phyloP scores from a whole-genome alignment of 2,329 filamentous ascomycete species.

The Chrysoporthe puriensis region DNA sequence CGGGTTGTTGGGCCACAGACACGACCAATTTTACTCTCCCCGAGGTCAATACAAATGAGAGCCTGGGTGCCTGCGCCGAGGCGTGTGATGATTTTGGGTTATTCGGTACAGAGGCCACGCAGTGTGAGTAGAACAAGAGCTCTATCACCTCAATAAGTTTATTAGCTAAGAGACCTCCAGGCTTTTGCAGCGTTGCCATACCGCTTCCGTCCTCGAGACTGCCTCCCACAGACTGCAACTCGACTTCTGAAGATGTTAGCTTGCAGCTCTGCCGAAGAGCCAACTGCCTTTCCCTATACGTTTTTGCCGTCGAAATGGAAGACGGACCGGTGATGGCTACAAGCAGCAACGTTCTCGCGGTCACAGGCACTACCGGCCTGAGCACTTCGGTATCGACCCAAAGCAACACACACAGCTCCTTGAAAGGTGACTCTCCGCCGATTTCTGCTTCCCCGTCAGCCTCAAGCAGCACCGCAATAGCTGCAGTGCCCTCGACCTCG shows the following conservation, averaged over 20 bases:
- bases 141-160: not conserved
- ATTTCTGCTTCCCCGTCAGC: too few relatives aligned
- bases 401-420: not conserved
- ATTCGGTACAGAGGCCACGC: not conserved
- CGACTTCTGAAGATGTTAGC: not conserved
- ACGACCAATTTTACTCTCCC: not conserved
- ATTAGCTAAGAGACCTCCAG: not conserved
- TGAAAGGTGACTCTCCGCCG: too few relatives aligned
- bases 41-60: not conserved
- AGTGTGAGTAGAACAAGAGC: not conserved
- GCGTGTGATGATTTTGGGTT: not conserved
- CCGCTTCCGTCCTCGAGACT: not conserved
- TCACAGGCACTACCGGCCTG: not conserved
- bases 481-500: not conserved
- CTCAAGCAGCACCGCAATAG: not conserved
- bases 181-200: not conserved
- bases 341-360: not conserved
- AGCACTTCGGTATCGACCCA: not conserved
- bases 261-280: not conserved
- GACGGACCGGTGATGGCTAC: not conserved
- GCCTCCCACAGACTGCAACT: not conserved
- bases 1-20: constrained; percentile 8
- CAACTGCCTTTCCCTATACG: not conserved
- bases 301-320: not conserved
- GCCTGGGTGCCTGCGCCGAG: not conserved